Conservation (phyloP, 257 asterid species). For the Coffea eugenioides region DNA sequence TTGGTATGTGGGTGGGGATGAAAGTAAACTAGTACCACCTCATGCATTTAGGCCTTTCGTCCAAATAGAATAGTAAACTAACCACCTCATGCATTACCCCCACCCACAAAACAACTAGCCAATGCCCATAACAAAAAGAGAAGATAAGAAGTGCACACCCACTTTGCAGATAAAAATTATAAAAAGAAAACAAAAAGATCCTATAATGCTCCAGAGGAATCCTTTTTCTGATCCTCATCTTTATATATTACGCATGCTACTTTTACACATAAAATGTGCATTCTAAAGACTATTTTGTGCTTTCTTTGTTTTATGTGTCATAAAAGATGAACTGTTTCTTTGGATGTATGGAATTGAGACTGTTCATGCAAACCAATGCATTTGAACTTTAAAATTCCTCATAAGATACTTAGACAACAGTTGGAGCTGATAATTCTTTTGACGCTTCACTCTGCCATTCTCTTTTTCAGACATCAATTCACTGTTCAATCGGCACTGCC, state of each 20-base stretch:
- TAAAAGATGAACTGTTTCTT: neutral
- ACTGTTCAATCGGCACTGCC: constrained; percentile 73
- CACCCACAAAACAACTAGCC: too few relatives aligned
- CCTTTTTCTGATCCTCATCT: neutral
- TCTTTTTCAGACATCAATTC: constrained; percentile 70
- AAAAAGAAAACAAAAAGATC: neutral
- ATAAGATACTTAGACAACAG: neutral
- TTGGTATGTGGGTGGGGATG: neutral
- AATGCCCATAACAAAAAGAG: neutral
- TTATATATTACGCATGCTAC: neutral
- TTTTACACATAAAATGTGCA: neutral
- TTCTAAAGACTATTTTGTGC: neutral
- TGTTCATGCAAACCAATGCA: neutral
- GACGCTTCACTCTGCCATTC: constrained; percentile 5
- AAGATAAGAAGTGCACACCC: neutral
- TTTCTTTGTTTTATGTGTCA: neutral
- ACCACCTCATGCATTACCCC: too few relatives aligned
- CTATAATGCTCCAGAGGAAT: neutral
- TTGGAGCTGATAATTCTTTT: constrained; percentile 13
- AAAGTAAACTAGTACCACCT: neutral
- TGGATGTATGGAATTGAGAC: neutral
- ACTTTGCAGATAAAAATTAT: neutral
- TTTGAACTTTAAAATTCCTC: neutral
- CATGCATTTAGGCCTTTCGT: too few relatives aligned
- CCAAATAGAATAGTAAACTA: neutral